Conservation (phyloP, 441 rosid species). For the Pelargonium myrrhifolium region DNA sequence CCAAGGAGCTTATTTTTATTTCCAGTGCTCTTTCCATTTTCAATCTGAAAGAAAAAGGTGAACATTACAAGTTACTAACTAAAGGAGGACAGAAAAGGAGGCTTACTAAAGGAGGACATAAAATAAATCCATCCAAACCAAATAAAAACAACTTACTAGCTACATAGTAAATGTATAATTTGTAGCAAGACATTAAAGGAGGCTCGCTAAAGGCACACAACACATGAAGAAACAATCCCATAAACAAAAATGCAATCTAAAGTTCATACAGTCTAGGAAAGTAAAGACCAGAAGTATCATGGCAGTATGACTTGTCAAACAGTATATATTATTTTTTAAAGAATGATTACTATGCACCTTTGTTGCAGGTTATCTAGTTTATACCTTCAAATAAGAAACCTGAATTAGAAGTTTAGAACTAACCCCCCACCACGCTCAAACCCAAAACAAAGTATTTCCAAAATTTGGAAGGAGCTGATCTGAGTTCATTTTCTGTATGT, state of each 20-base stretch:
- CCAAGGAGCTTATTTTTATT: constrained; percentile 21
- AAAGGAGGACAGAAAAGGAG: too few species aligned
- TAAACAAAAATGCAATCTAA: neutral
- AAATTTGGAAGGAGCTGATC: too few species aligned
- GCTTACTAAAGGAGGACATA: too few species aligned
- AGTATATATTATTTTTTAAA: too few species aligned
- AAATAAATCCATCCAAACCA: too few species aligned
- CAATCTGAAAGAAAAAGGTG: constrained; percentile 34
- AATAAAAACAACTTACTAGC: neutral
- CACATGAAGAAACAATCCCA: neutral
- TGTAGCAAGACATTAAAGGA: neutral
- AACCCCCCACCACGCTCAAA: too few species aligned
- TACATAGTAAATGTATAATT: neutral
- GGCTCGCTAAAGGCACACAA: neutral
- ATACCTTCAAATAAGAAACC: neutral
- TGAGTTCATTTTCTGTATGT: too few species aligned
- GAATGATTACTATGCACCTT: too few species aligned
- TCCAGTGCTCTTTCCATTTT: constrained; percentile 22
- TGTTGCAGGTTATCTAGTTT: neutral
- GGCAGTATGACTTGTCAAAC: neutral
- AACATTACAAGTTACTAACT: constrained; percentile 5
- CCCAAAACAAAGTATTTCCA: too few species aligned
- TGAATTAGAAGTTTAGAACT: too few species aligned
- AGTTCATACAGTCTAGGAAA: neutral
- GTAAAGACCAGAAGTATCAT: neutral